Percentiles rank a stretch among this genome's conserved stretches.
These are phyloP conservation scores for Hymenoscyphus occultus DNA, from an alignment of 2,329 filamentous ascomycete genomes.

Conservation along the genomic window DNA sequence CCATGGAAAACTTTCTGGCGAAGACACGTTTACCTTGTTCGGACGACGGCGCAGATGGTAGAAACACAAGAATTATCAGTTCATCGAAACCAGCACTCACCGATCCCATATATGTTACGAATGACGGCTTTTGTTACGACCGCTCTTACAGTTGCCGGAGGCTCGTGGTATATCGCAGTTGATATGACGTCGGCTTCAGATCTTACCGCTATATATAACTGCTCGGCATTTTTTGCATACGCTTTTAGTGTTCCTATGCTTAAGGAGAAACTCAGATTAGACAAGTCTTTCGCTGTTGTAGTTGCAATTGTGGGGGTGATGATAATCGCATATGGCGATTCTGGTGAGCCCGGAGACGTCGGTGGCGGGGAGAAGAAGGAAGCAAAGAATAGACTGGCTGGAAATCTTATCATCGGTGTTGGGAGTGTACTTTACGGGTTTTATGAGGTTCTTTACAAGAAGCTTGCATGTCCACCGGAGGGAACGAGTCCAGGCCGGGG, in stretches of 20 bases:
- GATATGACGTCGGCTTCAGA: slow-evolving; percentile 90
- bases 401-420: slow-evolving; percentile 87
- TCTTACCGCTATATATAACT: slow-evolving; percentile 98
- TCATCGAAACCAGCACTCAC: slow-evolving; percentile 48
- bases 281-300: slow-evolving; percentile 82
- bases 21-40: slow-evolving; percentile 60
- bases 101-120: slow-evolving; percentile 70
- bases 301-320: slow-evolving; percentile 88
- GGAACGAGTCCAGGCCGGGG: slow-evolving; percentile 81
- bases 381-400: slow-evolving; percentile 67
- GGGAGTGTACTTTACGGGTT: slow-evolving; percentile 93
- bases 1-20: slow-evolving; percentile 88
- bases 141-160: slow-evolving; percentile 82
- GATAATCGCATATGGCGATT: slow-evolving; percentile 91
- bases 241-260: slow-evolving; percentile 91
- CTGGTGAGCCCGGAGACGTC: slow-evolving; percentile 52
- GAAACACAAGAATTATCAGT: slow-evolving; percentile 73
- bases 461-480: slow-evolving; percentile 86
- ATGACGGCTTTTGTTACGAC: slow-evolving; percentile 81
- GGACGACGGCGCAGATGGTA: slow-evolving; percentile 78
- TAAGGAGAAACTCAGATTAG: slow-evolving; percentile 75
- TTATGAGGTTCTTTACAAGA: slow-evolving; percentile 97
- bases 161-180: slow-evolving; percentile 95
- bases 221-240: slow-evolving; percentile 97
- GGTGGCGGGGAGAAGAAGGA: slow-evolving; percentile 47